These are phyloP conservation scores for Salvia miltiorrhiza DNA, from an alignment of 257 asterid genomes.

Conservation along the genomic window DNA sequence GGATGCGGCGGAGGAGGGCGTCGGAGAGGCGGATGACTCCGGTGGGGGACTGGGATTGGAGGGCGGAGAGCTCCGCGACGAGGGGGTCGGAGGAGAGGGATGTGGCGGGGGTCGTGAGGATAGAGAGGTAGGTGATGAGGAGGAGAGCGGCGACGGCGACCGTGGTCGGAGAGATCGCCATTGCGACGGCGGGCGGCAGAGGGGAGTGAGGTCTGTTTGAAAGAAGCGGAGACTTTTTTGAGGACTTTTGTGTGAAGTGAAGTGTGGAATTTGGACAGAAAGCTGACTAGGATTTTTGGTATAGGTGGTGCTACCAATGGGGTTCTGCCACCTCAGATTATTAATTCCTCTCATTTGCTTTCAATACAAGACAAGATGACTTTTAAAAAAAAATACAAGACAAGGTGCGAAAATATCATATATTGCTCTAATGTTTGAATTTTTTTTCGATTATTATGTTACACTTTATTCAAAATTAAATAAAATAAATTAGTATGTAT, in stretches of 20 bases:
- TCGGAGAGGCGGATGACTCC: conserved; percentile 79
- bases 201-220: neutral
- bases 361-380: too few species aligned
- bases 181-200: conserved; percentile 22
- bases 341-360: too few species aligned
- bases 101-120: conserved; percentile 22
- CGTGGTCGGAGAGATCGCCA: conserved; percentile 48
- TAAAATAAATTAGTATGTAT: too few species aligned
- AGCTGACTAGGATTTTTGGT: conserved; percentile 20
- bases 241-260: neutral
- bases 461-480: too few species aligned
- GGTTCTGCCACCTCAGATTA: conserved; percentile 11
- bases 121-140: conserved; percentile 28
- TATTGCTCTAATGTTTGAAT: too few species aligned
- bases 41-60: conserved; percentile 63
- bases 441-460: too few species aligned
- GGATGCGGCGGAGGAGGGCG: conserved; percentile 68
- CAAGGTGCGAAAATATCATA: too few species aligned
- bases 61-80: conserved; percentile 50
- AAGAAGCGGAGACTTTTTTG: conserved; percentile 16
- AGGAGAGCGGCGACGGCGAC: conserved; percentile 13
- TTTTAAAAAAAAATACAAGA: too few species aligned
- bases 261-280: neutral
- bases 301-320: conserved; percentile 29
- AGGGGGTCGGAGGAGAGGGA: conserved; percentile 33